Evolutionary conservation across 2,329 filamentous ascomycete species (phyloP).

Genomic region (Exophiala lecanii-corni): DNA sequence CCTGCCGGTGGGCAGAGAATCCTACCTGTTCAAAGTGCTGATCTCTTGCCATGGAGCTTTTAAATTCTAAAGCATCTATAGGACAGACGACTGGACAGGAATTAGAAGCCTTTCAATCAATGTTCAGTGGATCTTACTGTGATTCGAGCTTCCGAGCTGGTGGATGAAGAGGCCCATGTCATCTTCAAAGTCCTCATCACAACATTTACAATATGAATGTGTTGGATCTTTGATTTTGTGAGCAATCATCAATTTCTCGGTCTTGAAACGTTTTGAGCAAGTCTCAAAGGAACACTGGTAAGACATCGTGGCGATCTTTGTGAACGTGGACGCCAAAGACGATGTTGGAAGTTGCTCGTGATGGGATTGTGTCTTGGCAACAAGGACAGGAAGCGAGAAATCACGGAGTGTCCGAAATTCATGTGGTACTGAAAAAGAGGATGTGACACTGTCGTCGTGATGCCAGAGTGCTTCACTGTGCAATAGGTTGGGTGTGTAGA

Average conservation of each 20-base stretch:
- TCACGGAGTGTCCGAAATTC: too few species aligned
- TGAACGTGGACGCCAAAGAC: too few species aligned
- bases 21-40: conserved; percentile 49
- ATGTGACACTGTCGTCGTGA: too few species aligned
- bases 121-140: conserved; percentile 30
- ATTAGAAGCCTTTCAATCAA: conserved; percentile 7
- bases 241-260: conserved; percentile 41
- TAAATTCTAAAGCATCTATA: conserved; percentile 54
- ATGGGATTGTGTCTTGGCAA: too few species aligned
- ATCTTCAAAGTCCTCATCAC: conserved; percentile 43
- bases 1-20: conserved; percentile 24
- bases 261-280: conserved; percentile 46
- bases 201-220: conserved; percentile 40
- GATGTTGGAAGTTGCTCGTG: too few species aligned
- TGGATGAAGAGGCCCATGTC: conserved; percentile 45
- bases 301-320: conserved; percentile 15
- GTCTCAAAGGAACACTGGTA: conserved; percentile 41
- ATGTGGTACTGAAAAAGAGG: too few species aligned
- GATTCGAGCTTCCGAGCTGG: conserved; percentile 43
- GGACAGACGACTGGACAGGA: conserved; percentile 44
- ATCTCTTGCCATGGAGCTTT: conserved; percentile 48
- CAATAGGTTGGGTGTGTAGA: too few species aligned
- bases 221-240: conserved; percentile 46
- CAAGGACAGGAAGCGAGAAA: too few species aligned
- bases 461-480: too few species aligned